These are phyloP conservation scores for Nidula microcarpa DNA, from an alignment of 768 basidiomycete species.

Conservation along the genomic window DNA sequence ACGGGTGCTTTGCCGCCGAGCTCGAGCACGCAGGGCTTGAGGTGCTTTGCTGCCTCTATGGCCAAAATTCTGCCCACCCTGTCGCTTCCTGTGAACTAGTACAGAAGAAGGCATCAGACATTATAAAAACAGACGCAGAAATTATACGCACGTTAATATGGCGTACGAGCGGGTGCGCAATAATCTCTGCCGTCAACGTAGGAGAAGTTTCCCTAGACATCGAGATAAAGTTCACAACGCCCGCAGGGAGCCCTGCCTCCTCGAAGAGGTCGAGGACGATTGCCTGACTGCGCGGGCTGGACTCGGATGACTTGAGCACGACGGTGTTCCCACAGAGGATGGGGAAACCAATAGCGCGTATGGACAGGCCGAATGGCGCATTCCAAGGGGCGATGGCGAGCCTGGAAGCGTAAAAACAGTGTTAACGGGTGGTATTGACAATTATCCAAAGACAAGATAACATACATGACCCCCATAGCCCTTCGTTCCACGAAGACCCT, in stretches of 20 bases:
- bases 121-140: too few species aligned
- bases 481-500: constrained; percentile 40
- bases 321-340: constrained; percentile 56
- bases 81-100: constrained; percentile 47
- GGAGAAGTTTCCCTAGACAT: constrained; percentile 42
- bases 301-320: constrained; percentile 50
- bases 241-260: constrained; percentile 59
- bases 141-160: constrained; percentile 41
- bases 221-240: constrained; percentile 55
- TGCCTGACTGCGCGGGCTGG: constrained; percentile 42
- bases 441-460: constrained; percentile 1
- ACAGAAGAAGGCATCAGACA: too few species aligned
- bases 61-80: constrained; percentile 51
- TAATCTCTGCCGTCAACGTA: constrained; percentile 42
- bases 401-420: constrained; percentile 17
- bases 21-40: constrained; percentile 54
- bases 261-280: constrained; percentile 44
- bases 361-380: constrained; percentile 39
- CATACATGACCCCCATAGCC: constrained; percentile 52
- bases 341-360: constrained; percentile 42
- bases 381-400: constrained; percentile 59
- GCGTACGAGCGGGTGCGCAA: constrained; percentile 49
- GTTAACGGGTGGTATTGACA: neutral
- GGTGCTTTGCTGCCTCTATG: constrained; percentile 49
- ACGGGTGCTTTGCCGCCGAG: constrained; percentile 54